These are phyloP conservation scores for Botrytis byssoidea DNA, from an alignment of 2,329 filamentous ascomycete genomes.

Conservation along the genomic window DNA sequence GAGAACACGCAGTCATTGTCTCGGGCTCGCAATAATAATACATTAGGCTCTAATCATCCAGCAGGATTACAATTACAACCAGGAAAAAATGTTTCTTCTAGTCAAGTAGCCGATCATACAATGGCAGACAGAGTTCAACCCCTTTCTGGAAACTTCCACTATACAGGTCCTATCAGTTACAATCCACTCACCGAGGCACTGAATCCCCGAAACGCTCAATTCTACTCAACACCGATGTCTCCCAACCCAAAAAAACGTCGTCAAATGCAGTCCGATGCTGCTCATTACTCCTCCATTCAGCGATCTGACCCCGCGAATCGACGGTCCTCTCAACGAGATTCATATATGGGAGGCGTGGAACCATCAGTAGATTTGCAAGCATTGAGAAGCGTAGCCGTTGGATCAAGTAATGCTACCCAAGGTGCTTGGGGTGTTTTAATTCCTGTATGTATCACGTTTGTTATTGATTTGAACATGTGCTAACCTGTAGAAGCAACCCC, in stretches of 20 bases:
- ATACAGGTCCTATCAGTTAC: neutral
- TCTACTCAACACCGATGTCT: neutral
- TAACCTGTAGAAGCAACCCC: neutral
- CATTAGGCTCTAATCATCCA: fast-evolving
- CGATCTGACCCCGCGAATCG: neutral
- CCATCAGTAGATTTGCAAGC: neutral
- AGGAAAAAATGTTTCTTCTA: neutral
- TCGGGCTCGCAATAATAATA: neutral
- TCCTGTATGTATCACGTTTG: neutral
- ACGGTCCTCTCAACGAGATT: neutral
- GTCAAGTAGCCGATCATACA: neutral
- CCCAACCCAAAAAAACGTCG: neutral
- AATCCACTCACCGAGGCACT: neutral
- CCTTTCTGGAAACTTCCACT: neutral
- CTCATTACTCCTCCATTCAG: too few species aligned
- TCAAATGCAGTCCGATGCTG: neutral
- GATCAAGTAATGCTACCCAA: neutral
- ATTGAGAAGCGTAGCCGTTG: neutral
- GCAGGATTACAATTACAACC: too few species aligned
- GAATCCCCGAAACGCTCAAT: neutral
- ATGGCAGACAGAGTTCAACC: neutral
- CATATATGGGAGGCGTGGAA: neutral
- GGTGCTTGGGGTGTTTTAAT: neutral
- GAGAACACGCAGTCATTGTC: neutral
- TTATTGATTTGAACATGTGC: neutral